phyloP scores from a whole-genome alignment of 345 rosid genomes.

The thale cress (Arabidopsis thaliana) region TAIR10.1 NC_003075.7:16228001-16228500 shows the following conservation, averaged over 20 bases:
- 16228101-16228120: slow-evolving; percentile 63
- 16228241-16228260: slow-evolving; percentile 71
- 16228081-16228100: slow-evolving; percentile 61
- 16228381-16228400: slow-evolving; percentile 74
- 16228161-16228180: slow-evolving; percentile 61
- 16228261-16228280: slow-evolving; percentile 47
- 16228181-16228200: slow-evolving; percentile 80
- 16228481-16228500: not conserved
- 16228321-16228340: slow-evolving; percentile 53
- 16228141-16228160: slow-evolving; percentile 89
- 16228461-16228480: not conserved
- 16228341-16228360: slow-evolving; percentile 58
- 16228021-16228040: slow-evolving; percentile 57
- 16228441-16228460: slow-evolving; percentile 52
- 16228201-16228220: slow-evolving; percentile 54
- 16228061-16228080: slow-evolving; percentile 50
- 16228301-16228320: slow-evolving; percentile 51
- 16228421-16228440: slow-evolving; percentile 67
- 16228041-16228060: slow-evolving; percentile 86
- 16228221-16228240: slow-evolving; percentile 66
- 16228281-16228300: slow-evolving; percentile 58
- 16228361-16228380: slow-evolving; percentile 66
- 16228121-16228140: slow-evolving; percentile 51
- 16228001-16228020: slow-evolving; percentile 56
- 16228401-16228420: slow-evolving; percentile 80